phyloP scores from a whole-genome alignment of 169 alveolate species.

The Amoebophrya sp. region DNA sequence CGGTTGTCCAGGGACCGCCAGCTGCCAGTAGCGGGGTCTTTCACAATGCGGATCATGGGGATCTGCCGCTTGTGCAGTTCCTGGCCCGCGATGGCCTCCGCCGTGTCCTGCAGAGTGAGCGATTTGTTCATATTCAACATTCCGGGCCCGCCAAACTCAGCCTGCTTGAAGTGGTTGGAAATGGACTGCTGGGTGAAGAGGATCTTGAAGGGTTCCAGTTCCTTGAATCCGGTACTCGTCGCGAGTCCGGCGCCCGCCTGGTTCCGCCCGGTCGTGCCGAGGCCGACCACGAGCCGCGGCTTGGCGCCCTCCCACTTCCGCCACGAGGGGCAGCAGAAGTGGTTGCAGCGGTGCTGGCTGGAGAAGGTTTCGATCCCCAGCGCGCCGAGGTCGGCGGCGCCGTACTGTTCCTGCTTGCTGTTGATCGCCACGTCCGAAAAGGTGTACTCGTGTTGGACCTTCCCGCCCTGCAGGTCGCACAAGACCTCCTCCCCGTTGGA shows the following conservation, averaged over 20 bases:
- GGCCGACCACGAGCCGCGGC: neutral
- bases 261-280: neutral
- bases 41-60: neutral
- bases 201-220: neutral
- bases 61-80: neutral
- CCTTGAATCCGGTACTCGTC: neutral
- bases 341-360: neutral
- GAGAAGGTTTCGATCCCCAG: neutral
- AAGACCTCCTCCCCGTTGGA: neutral
- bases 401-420: neutral
- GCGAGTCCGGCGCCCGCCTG: neutral
- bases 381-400: neutral
- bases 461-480: neutral
- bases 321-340: neutral
- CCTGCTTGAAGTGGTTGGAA: neutral
- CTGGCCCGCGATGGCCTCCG: neutral
- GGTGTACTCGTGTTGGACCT: too few species aligned
- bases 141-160: too few species aligned
- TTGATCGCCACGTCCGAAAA: neutral
- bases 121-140: too few species aligned
- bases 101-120: too few species aligned
- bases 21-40: neutral
- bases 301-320: neutral
- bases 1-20: neutral
- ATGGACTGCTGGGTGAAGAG: neutral